These are phyloP conservation scores for Zoysia pacifica DNA, from an alignment of 176 grass and related monocot species.

Conservation along the genomic window DNA sequence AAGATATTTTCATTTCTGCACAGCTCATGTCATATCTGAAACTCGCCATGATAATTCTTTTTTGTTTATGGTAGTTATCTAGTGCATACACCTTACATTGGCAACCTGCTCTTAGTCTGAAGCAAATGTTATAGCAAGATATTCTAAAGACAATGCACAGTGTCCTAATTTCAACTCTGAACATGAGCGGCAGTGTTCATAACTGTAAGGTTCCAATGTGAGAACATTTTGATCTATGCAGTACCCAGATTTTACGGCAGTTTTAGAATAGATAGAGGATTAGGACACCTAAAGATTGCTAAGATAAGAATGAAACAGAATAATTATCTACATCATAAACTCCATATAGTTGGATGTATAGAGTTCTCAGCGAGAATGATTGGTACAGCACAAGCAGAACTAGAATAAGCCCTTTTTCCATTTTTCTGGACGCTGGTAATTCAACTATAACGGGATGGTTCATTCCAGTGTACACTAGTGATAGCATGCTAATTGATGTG, in stretches of 20 bases:
- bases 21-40: background rate
- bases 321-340: constrained; percentile 42
- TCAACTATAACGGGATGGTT: constrained; percentile 27
- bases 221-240: background rate
- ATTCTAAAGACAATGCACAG: background rate
- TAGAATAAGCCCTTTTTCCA: constrained; percentile 16
- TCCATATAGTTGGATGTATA: constrained; percentile 23
- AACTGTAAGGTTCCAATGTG: background rate
- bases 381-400: constrained; percentile 41
- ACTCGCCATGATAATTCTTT: constrained; percentile 23
- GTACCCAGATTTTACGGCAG: constrained; percentile 9
- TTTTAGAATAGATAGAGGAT: background rate
- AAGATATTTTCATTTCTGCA: constrained; percentile 31
- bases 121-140: constrained; percentile 2
- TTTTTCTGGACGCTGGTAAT: constrained; percentile 33
- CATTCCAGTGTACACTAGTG: constrained; percentile 42
- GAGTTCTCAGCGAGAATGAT: constrained; percentile 16
- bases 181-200: background rate
- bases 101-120: constrained; percentile 6
- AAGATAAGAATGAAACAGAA: constrained; percentile 10
- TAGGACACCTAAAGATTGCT: background rate
- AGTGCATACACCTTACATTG: background rate
- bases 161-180: background rate
- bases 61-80: background rate
- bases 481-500: constrained; percentile 30